Percentiles rank a stretch among this genome's conserved stretches.
Evolutionary conservation across 23 red algal genomes (phyloP).

Genomic region (Gracilaria vermiculophylla): DNA sequence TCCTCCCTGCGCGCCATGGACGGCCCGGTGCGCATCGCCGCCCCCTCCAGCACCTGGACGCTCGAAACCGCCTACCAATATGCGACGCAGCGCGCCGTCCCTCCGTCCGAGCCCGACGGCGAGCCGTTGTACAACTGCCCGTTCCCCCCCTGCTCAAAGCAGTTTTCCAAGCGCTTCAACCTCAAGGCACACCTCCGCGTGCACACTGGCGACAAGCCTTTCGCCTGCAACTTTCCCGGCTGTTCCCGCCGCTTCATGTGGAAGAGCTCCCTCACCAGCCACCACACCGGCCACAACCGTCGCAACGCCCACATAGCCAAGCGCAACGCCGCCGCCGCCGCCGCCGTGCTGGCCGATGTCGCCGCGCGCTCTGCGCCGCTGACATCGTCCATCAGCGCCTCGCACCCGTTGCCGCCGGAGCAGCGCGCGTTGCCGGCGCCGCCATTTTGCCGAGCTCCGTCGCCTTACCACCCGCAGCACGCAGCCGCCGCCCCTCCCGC

Average conservation of each 20-base stretch:
- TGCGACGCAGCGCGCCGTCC: slow-evolving; percentile 37
- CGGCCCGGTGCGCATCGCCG: slow-evolving; percentile 27
- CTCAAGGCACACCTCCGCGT: slow-evolving; percentile 73
- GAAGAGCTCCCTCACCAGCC: slow-evolving; percentile 44
- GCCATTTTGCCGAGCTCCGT: neutral
- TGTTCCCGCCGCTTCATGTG: slow-evolving; percentile 63
- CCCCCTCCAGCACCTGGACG: slow-evolving; percentile 18
- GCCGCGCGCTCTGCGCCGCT: neutral
- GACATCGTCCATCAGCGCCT: neutral
- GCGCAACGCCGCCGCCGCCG: slow-evolving; percentile 9
- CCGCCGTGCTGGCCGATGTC: neutral
- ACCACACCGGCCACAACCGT: slow-evolving; percentile 42
- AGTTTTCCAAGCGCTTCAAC: slow-evolving; percentile 76
- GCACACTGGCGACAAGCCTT: slow-evolving; percentile 75
- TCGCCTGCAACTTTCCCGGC: slow-evolving; percentile 44
- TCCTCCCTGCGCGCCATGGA: neutral
- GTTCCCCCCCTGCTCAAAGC: slow-evolving; percentile 53
- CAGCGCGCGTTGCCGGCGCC: neutral
- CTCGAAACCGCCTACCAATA: slow-evolving; percentile 44
- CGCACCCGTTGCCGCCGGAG: neutral
- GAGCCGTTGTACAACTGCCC: slow-evolving; percentile 64
- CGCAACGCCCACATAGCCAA: slow-evolving; percentile 3
- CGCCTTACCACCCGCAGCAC: too few relatives aligned
- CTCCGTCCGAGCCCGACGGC: slow-evolving; percentile 16
- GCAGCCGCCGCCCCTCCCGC: too few relatives aligned